Evolutionary conservation across 129 eudicot species (phyloP), one percentile per base, ranked within the genome.

Genomic region (Flaveria trinervia): DNA sequence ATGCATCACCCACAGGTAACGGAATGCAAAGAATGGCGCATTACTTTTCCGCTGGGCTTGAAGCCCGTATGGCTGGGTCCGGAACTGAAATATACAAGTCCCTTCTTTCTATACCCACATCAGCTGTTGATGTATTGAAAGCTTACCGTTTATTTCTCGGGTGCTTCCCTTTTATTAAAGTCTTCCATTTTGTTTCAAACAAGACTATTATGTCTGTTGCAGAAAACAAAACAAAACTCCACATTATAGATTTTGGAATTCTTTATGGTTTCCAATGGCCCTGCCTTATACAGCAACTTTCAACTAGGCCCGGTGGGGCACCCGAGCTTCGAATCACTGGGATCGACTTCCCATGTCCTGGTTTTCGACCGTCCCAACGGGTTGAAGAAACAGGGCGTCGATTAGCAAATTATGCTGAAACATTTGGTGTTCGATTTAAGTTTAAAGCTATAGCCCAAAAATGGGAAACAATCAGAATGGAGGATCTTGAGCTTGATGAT

Each of bases 11-110:
- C 2, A 81, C 86, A 1, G 97, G 97, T 41, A 92, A 91, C 33
- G 97, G 97, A n/a, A 91, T 84, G 89, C 97, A 88, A 82, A 81
- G 97, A 74, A 59, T 91, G 64, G 97, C 97, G 9, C 90, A 91
- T 68, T 91, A 91, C 82, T 88, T 91, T 83, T 84, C 93, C 17
- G 39, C 77, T 62, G 97, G 97, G 33, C 92, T 91, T 52, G 92
- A 91, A 78, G 94, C 97, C 18, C 90, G 97, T 9, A 82, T 91
- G 89, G 97, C 97, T 20, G 97, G 97, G 22, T 84, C 86, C 5
- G 97, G 94, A 62, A 88, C 93, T 36, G 84, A 68, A 28, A 86
- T 86, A 45, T 91, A 88, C 79, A 83, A 75, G 54, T 77, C 84
- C 4, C 84, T 88, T 12, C 64, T 88, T 50, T 65, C 84, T 5